Evolutionary conservation across 169 alveolate genomes (phyloP), one percentile per base, ranked within the genome.

Genomic region (Eimeria sp.): DNA sequence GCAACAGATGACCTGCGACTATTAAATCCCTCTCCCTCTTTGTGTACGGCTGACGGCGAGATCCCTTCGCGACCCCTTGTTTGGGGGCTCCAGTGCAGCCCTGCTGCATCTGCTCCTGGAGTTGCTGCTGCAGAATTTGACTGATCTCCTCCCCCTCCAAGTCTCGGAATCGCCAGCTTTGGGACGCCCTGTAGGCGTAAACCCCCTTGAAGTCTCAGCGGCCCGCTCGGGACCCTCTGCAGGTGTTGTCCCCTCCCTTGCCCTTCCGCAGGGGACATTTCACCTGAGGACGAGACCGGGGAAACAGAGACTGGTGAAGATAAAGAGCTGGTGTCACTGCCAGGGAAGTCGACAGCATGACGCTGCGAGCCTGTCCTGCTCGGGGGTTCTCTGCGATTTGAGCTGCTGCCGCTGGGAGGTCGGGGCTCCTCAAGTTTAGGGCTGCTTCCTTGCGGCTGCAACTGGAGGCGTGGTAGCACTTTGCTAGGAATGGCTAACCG

Each of bases 121-220:
- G 72, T 0, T 40, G 30, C 74, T 37, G 93, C 93, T 40, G 93
- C 10, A 10, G 82, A n/a, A 62, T 25, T 23, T 13, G 68, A 25
- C 10, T 60, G 72, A 76, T 54, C 90, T 40, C 90, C 93, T 25
- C 66, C 80, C 23, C 93, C 80, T 43, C 93, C 93, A 40, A 85
- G 82, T 33, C 82, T 62, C 64, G 93, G 93, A 64, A 85, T 85
- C 43, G 80, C 80, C 27, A 85, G 93, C 66, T 85, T 85, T 49
- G 93, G 93, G 49, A 85, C 93, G 27, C 93, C 82, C 93, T 85
- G 93, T 30, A 85, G 56, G 77, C 93, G 93, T 16, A 64, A 37
- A 74, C 64, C 80, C 80, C 93, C 80, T 40, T 64, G 91, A 11
- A 54, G 18, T 30, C 93, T 80, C 14, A 23, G 80, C 62, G 82